phyloP scores from a whole-genome alignment of 257 asterid genomes.

The Craterostigma plantagineum region DNA sequence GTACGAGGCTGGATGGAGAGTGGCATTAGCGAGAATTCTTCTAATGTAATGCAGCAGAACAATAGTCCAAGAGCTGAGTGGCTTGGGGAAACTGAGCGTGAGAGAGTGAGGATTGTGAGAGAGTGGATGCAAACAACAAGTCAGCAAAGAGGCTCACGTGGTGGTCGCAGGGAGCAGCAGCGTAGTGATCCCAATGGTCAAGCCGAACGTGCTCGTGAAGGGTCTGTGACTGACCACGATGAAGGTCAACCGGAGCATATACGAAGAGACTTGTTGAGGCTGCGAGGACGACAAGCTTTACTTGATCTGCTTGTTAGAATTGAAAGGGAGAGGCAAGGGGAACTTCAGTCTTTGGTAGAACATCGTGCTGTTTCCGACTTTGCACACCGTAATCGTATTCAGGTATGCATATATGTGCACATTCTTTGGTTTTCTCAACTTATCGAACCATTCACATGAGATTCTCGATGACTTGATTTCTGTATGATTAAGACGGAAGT shows the following conservation, averaged over 20 bases:
- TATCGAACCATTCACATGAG: too few species aligned
- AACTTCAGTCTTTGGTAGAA: conserved; percentile 23
- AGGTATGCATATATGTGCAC: conserved; percentile 17
- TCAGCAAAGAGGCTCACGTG: conserved; percentile 69
- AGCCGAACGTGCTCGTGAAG: conserved; percentile 33
- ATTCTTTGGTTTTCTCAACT: too few species aligned
- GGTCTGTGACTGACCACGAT: conserved; percentile 25
- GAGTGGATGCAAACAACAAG: conserved; percentile 94
- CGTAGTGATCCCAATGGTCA: conserved; percentile 25
- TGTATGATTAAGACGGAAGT: too few species aligned
- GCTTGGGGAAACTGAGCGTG: conserved; percentile 95
- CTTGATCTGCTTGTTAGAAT: conserved; percentile 37
- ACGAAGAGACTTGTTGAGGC: conserved; percentile 46
- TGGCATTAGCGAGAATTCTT: conserved; percentile 46
- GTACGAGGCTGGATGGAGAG: conserved; percentile 98
- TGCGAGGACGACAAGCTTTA: conserved; percentile 56
- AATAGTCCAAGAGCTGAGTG: conserved; percentile 63
- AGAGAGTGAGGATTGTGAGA: conserved; percentile 86
- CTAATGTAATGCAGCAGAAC: conserved; percentile 47
- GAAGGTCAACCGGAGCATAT: conserved; percentile 57
- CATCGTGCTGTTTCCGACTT: conserved; percentile 31
- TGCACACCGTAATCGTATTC: conserved; percentile 32
- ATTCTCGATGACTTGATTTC: too few species aligned
- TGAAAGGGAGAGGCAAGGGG: conserved; percentile 32
- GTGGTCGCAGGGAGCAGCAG: conserved; percentile 46